phyloP scores from a whole-genome alignment of 768 basidiomycete genomes.

The Crucibulum laeve region DNA sequence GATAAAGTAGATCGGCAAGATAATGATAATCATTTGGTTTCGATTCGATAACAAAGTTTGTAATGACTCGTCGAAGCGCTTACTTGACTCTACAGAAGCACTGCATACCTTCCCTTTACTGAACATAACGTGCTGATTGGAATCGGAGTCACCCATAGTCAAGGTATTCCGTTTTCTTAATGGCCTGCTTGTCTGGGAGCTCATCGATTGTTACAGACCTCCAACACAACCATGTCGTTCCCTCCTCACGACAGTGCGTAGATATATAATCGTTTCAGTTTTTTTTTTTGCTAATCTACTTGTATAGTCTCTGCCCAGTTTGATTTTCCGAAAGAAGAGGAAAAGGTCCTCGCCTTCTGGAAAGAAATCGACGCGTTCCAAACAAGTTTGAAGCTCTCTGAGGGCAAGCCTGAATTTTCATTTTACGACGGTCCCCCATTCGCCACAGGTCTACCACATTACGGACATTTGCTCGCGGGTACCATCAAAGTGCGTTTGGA shows the following conservation, averaged over 20 bases:
- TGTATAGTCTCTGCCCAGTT: slow-evolving; percentile 67
- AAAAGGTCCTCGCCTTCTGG: slow-evolving; percentile 90
- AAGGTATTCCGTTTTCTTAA: no score
- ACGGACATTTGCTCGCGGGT: slow-evolving; percentile 89
- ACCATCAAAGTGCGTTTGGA: slow-evolving; percentile 74
- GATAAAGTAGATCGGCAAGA: no score
- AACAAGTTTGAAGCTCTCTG: slow-evolving; percentile 88
- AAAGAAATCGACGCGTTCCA: slow-evolving; percentile 96
- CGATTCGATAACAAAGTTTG: no score
- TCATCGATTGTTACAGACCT: background rate
- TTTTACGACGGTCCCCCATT: slow-evolving; percentile 99
- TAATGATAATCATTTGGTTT: no score
- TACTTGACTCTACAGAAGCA: no score
- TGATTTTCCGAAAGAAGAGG: slow-evolving; percentile 84
- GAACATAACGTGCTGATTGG: no score
- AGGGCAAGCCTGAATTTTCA: slow-evolving; percentile 85
- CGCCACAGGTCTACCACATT: slow-evolving; percentile 95
- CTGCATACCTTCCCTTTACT: no score
- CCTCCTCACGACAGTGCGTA: slow-evolving; percentile 68
- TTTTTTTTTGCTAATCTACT: slow-evolving; percentile 7
- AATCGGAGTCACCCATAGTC: no score
- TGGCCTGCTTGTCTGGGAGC: no score
- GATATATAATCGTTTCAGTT: background rate
- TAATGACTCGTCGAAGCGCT: no score
- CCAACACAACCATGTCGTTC: slow-evolving; percentile 47